Percentiles rank a stretch among this genome's conserved stretches.
Conservation (phyloP, 2,329 filamentous ascomycete genomes). For the Didymella sp. region DNA sequence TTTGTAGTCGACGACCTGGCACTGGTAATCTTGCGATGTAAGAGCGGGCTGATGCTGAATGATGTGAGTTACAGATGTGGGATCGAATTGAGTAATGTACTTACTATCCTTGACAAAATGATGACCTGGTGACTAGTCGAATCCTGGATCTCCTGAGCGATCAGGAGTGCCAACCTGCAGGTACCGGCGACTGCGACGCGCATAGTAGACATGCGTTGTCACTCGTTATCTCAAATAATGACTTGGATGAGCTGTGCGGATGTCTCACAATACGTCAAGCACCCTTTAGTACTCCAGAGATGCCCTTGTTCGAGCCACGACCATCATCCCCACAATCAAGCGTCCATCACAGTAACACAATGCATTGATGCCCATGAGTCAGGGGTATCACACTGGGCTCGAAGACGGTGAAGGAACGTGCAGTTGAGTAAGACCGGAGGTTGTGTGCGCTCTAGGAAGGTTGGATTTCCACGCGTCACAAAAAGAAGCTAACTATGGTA, state of each 20-base stretch:
- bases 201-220: slow-evolving; percentile 55
- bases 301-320: background rate
- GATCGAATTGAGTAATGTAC: slow-evolving; percentile 34
- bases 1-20: slow-evolving; percentile 72
- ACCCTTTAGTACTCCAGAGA: background rate
- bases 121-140: slow-evolving; percentile 72
- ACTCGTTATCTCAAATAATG: background rate
- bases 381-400: slow-evolving; percentile 26
- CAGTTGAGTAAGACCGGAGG: slow-evolving; percentile 21
- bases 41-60: slow-evolving; percentile 63
- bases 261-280: background rate
- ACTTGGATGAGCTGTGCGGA: background rate
- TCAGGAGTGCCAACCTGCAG: slow-evolving; percentile 64
- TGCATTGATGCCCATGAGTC: slow-evolving; percentile 39
- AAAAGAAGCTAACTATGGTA: slow-evolving; percentile 6
- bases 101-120: slow-evolving; percentile 71
- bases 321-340: background rate
- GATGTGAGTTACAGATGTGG: slow-evolving; percentile 18
- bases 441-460: slow-evolving; percentile 10
- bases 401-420: slow-evolving; percentile 34
- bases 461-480: background rate
- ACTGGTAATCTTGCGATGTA: slow-evolving; percentile 66
- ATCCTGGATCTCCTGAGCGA: slow-evolving; percentile 65
- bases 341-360: slow-evolving; percentile 25
- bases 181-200: slow-evolving; percentile 69